These are phyloP conservation scores for Periconia sp. DNA, from an alignment of 2,329 filamentous ascomycete species.

Conservation along the genomic window DNA sequence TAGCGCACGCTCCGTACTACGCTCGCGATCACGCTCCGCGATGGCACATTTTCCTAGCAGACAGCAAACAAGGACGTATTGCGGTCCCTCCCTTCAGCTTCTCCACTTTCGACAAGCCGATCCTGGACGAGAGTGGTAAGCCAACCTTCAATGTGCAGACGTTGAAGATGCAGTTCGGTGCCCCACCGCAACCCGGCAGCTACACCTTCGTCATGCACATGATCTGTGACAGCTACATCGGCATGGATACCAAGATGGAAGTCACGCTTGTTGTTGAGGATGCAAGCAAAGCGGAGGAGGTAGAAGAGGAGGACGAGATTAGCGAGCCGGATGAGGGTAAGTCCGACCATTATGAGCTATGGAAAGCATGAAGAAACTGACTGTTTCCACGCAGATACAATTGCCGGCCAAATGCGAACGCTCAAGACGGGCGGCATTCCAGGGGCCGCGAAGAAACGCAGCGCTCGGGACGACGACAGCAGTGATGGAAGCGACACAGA, in stretches of 20 bases:
- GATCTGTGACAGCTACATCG: slow-evolving; percentile 92
- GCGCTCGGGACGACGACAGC: slow-evolving; percentile 65
- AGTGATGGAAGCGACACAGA: slow-evolving; percentile 67
- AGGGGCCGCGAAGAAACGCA: slow-evolving; percentile 63
- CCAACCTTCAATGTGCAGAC: slow-evolving; percentile 96
- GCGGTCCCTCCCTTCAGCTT: slow-evolving; percentile 98
- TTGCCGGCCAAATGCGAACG: slow-evolving; percentile 89
- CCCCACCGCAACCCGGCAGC: slow-evolving; percentile 87
- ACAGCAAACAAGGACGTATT: slow-evolving; percentile 93
- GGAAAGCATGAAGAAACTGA: slow-evolving; percentile 26
- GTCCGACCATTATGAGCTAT: slow-evolving; percentile 38
- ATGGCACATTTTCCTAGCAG: slow-evolving; percentile 94
- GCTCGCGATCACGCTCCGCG: slow-evolving; percentile 86
- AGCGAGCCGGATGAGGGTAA: slow-evolving; percentile 97
- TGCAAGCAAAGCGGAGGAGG: slow-evolving; percentile 79
- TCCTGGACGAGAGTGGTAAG: slow-evolving; percentile 78
- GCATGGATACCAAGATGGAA: slow-evolving; percentile 90
- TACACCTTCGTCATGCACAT: slow-evolving; percentile 96
- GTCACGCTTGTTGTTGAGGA: slow-evolving; percentile 90
- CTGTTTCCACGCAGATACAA: slow-evolving; percentile 66
- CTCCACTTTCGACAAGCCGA: slow-evolving; percentile 85
- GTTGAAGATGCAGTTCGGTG: slow-evolving; percentile 95
- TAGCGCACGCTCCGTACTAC: slow-evolving; percentile 91
- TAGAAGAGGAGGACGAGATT: slow-evolving; percentile 90
- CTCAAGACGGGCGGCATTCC: slow-evolving; percentile 71